A percentile compares a stretch with the other conserved stretches of the same genome.
These are phyloP conservation scores for Colletotrichum scovillei DNA, from an alignment of 2,329 filamentous ascomycete species.

Conservation along the genomic window DNA sequence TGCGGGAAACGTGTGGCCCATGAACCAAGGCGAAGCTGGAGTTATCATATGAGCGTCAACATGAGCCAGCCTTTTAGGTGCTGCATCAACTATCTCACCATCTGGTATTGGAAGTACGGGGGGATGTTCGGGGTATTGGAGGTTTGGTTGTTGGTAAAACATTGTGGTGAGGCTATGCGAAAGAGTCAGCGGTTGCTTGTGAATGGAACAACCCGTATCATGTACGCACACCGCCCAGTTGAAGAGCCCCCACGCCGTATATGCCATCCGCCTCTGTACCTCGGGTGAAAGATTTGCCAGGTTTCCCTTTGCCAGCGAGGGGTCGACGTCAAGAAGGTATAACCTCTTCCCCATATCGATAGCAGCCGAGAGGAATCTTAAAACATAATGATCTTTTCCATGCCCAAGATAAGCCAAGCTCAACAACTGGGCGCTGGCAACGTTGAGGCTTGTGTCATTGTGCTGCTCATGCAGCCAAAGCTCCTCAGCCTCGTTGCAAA, in stretches of 20 bases:
- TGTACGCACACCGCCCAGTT: slow-evolving; percentile 51
- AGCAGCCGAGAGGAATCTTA: slow-evolving; percentile 44
- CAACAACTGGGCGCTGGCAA: slow-evolving; percentile 47
- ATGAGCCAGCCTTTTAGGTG: too few relatives aligned
- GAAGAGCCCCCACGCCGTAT: slow-evolving; percentile 46
- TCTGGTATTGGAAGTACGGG: slow-evolving; percentile 38
- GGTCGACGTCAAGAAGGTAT: slow-evolving; percentile 42
- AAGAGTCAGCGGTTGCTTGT: background rate
- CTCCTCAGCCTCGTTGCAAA: slow-evolving; percentile 41
- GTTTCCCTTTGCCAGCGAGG: background rate
- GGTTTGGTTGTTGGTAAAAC: slow-evolving; percentile 48
- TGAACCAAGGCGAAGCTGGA: slow-evolving; percentile 25
- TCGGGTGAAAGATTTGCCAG: slow-evolving; percentile 36
- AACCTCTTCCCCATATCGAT: slow-evolving; percentile 45
- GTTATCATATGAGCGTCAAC: background rate
- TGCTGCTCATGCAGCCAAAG: slow-evolving; percentile 40
- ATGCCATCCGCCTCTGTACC: background rate
- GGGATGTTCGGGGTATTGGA: slow-evolving; percentile 27
- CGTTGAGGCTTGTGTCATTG: slow-evolving; percentile 36
- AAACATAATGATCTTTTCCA: slow-evolving; percentile 47
- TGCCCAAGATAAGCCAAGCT: slow-evolving; percentile 47
- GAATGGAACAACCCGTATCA: too few relatives aligned
- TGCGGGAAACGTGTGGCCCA: slow-evolving; percentile 43
- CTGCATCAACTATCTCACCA: background rate
- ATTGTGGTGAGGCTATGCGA: slow-evolving; percentile 42